Conservation (phyloP, 2,329 filamentous ascomycete species). For the Tolypocladium sp. region DNA sequence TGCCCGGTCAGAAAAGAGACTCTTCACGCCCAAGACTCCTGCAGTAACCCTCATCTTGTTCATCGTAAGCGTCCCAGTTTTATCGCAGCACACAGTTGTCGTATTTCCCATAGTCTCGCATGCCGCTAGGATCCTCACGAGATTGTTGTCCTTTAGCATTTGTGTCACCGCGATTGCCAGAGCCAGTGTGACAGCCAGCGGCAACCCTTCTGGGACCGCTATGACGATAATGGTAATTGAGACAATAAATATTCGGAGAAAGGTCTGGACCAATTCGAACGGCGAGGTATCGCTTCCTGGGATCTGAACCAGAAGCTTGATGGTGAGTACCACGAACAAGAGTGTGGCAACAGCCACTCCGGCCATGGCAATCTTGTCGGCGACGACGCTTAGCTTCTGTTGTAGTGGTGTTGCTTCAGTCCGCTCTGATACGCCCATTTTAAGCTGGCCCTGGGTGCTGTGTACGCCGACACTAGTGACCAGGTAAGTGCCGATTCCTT, state of each 20-base stretch:
- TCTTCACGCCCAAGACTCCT: not conserved
- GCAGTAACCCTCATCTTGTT: not conserved
- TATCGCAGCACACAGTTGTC: constrained; percentile 67
- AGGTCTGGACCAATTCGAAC: constrained; percentile 46
- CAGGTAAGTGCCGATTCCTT: constrained; percentile 45
- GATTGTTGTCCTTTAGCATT: constrained; percentile 62
- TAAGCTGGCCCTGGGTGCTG: constrained; percentile 44
- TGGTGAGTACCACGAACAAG: constrained; percentile 68
- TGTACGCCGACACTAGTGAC: constrained; percentile 47
- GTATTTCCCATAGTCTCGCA: constrained; percentile 68
- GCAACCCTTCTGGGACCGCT: constrained; percentile 57
- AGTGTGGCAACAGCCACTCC: constrained; percentile 60
- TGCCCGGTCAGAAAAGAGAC: not conserved
- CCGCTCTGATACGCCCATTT: constrained; percentile 37
- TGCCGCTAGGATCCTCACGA: constrained; percentile 57
- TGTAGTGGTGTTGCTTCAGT: constrained; percentile 46
- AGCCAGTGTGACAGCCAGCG: constrained; percentile 58
- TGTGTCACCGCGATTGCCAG: constrained; percentile 60
- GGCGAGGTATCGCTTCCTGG: constrained; percentile 36
- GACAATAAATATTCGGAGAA: constrained; percentile 56
- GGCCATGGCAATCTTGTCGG: constrained; percentile 25
- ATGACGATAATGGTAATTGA: constrained; percentile 59
- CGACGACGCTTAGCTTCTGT: constrained; percentile 35
- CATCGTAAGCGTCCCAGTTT: constrained; percentile 23
- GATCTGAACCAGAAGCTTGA: constrained; percentile 63